Base-by-base conservation (phyloP, 1,284 basidiomycete species). In the Ustilago cynodontis region DNA sequence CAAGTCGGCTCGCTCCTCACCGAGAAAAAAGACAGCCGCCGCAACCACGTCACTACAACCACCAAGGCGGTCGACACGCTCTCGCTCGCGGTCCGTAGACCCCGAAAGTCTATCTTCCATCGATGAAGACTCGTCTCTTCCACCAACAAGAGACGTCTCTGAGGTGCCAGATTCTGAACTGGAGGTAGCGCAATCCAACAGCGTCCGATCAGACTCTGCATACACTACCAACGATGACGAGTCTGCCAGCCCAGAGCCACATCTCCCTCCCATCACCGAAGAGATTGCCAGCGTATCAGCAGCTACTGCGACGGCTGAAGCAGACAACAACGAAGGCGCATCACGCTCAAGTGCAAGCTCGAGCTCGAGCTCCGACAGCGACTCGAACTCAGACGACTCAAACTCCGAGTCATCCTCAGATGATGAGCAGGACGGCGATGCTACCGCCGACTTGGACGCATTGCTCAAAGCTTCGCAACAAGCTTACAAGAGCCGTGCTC, bases 391-490 rank as follows among this genome's bases (percentile, higher is more conserved):
- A 28, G 69, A 71, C 35, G 64, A 61, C 43, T 62, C 66, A 11
- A 65, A 59, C 54, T 75, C 66, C 20, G 63, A 65, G 6, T 68
- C 62, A 3, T 62, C 62, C 13, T 73, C 71, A 11, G 59, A 66
- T 14, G 66, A 62, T n/a, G 65, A 62, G 31, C 51, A 61, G 14
- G 59, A 63, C 20, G 59, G 52, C 14, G 66, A 59, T 20, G 10
- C 55, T 11, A 28, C 39, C 10, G 16, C 37, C 18, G 70, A 78
- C 41, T 64, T 80, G 22, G 63, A 67, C 29, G 64, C 68, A 31
- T 61, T 80, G 7, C 55, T 80, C 29, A 62, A 71, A 16, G 78
- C 78, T 3, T 80, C 78, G 2, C 69, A 71, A 28, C 62, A 70
- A 60, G 76, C 78, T 0, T 74, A 70, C 67, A 68, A 73, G 26